phyloP scores from a whole-genome alignment of 768 basidiomycete genomes.

The Pleurotus giganteus region DNA sequence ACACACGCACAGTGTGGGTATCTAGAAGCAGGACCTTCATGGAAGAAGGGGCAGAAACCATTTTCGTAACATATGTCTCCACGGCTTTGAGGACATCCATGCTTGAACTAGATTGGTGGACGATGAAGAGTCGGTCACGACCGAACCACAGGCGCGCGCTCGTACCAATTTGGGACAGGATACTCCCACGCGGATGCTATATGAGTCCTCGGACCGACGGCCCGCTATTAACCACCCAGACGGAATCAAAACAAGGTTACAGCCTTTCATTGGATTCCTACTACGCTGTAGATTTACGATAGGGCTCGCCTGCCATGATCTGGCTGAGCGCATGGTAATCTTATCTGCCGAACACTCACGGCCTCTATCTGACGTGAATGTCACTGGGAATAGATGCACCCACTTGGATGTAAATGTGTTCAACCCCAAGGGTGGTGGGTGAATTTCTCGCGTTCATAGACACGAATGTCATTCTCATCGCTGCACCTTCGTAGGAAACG shows the following conservation, averaged over 20 bases:
- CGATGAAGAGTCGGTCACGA: neutral
- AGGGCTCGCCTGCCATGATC: no score
- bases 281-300: neutral
- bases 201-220: slow-evolving; percentile 5
- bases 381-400: no score
- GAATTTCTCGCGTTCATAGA: neutral
- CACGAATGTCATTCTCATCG: neutral
- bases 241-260: slow-evolving; percentile 11
- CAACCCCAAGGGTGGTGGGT: no score
- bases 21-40: slow-evolving; percentile 98
- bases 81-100: slow-evolving; percentile 98
- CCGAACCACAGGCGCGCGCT: neutral
- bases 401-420: no score
- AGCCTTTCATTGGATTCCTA: neutral
- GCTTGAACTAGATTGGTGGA: slow-evolving; percentile 3
- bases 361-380: no score
- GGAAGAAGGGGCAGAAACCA: slow-evolving; percentile 78
- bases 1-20: slow-evolving; percentile 75
- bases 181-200: neutral
- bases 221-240: neutral
- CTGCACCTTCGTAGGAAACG: neutral
- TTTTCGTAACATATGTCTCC: slow-evolving; percentile 87
- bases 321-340: neutral
- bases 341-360: neutral
- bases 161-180: neutral